Base-by-base conservation (phyloP, 2,329 filamentous ascomycete species). In the Colletotrichum sojae region DNA sequence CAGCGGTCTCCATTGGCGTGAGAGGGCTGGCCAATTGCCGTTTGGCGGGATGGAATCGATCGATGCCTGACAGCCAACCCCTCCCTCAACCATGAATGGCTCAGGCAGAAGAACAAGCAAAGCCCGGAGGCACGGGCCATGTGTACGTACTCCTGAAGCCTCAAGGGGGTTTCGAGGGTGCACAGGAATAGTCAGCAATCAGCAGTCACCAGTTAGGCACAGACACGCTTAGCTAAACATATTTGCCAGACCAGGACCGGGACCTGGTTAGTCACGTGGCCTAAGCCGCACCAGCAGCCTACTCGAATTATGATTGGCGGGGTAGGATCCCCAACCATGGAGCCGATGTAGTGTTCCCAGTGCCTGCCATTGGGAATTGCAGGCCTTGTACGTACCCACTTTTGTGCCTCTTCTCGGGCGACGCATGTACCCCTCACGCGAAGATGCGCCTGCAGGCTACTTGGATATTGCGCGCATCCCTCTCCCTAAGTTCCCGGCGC, bases 391-490 rank as follows among this genome's bases (percentile, higher is more conserved):
- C 18, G 25, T 22, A 40, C 27, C 31, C 68, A 53, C 48, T 55
- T 48, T 51, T 40, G 25, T 58, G 46, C 25, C 36, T 49, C 45
- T 46, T 16, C 43, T 39, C 20, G 46, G 36, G 46, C 31, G 51
- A 22, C 43, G 6, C 13, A 65, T 64, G 67, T 71, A 71, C 53
- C 46, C 13, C 15, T 65, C 73, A 75, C 74, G 76, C 77, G 75
- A 73, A 78, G 75, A 72, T 75, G 69, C 75, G 75, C 77, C 73
- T 62, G 56, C 75, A 66, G 74, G 78, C 78, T 77, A 81, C 79
- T 78, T 80, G 73, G 63, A 73, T 72, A 71, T 45, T 57, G 36
- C 13, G 20, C 48, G 43, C 58, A 27, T 48, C 40, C 31, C 13
- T 40, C 40, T 54, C 62, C 45, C 63, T 4, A 36, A 36, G 31